Base-by-base conservation (phyloP, 768 basidiomycete species). In the Aureoboletus auriporus region DNA sequence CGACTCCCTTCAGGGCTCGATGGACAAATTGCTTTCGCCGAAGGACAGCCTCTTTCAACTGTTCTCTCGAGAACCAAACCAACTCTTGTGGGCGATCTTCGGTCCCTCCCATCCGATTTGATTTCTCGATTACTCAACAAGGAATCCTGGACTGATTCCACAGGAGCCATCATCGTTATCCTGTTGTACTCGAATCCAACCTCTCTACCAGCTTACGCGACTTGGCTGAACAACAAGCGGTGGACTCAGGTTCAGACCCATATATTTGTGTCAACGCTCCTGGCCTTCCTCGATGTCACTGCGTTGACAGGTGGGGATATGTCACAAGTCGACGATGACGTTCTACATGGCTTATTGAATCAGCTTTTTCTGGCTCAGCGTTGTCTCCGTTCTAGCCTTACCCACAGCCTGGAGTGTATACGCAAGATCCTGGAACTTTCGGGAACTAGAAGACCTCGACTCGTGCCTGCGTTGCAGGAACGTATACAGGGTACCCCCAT, bases 201-300 rank as follows among this genome's bases (percentile, higher is more conserved):
- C 37, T 54, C 64, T 33, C 39, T 47, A 8, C 53, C 58, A 5
- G 45, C 52, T 3, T 70, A 73, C 39, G 41, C 52, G 2, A 54
- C 65, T 0, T 83, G 82, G 81, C 50, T 81, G 5, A 54, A 61
- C 7, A 53, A 27, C 33, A 31, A 41, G 29, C 30, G 28, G 16
- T 64, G 64, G 58, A 9, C 38, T 17, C 47, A 56, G 5, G 27
- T 53, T 5, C 13, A 31, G 13, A 31, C 61, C 3, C 57, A 66
- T 10, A 58, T 68, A 27, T 59, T 79, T 13, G 60, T 74, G 17
- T 57, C 64, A 0, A 69, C 77, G 8, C 39, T 83, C 6, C 65
- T 71, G 41, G 74, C 77, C 6, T 73, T 77, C 45, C 60, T 82
- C n/a, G 79, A 83, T 23, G 57, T 65, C 28, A 52, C 50, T 9